Base-by-base conservation (phyloP, 2,329 filamentous ascomycete species). In the Ophiostoma novo-ulmi region DNA sequence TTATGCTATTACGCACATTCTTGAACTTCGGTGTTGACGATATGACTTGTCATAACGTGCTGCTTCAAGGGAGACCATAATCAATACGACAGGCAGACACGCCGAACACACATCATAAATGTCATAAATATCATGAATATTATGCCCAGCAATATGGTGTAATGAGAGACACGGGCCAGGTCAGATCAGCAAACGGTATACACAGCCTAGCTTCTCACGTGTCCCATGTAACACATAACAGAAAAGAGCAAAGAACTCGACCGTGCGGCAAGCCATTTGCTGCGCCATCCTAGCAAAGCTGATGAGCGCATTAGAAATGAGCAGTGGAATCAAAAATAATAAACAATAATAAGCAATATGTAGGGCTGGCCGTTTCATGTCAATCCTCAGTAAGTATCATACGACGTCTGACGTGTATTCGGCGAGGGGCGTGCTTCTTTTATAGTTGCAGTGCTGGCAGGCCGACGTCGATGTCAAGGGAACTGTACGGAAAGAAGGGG, bases 231-330 rank as follows among this genome's bases (percentile, higher is more conserved):
- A 26, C n/a, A n/a, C n/a, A 58, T 10, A 58, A 58, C 52, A 14
- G 39, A 11, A 17, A 44, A 31, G 31, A 20, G 4, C 20, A 48
- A n/a, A 48, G 38, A 39, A n/a, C 7, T 20, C n/a, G 17, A n/a
- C 44, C 52, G 52, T 58, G 22, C 52, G 22, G n/a, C 20, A 22
- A 22, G n/a, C n/a, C 26, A 31, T 31, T 17, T 63, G 58, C 58
- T 63, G 58, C 58, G 58, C 58, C 63, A 65, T 65, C 63, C 63
- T n/a, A 14, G 63, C 14, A 65, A 20, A 65, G 63, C 63, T 65
- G 55, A 61, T 35, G 63, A 39, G 63, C 31, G 20, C 10, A 31
- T 63, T 52, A 26, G 52, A 22, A 22, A 5, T 8, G 7, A 55
- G 20, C 20, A 17, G 6, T 26, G 22, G 44, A 20, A 48, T 6